A percentile compares a stretch with the other conserved stretches of the same genome.
Evolutionary conservation across 1,284 basidiomycete genomes (phyloP).

Genomic region (Irpex sp.): DNA sequence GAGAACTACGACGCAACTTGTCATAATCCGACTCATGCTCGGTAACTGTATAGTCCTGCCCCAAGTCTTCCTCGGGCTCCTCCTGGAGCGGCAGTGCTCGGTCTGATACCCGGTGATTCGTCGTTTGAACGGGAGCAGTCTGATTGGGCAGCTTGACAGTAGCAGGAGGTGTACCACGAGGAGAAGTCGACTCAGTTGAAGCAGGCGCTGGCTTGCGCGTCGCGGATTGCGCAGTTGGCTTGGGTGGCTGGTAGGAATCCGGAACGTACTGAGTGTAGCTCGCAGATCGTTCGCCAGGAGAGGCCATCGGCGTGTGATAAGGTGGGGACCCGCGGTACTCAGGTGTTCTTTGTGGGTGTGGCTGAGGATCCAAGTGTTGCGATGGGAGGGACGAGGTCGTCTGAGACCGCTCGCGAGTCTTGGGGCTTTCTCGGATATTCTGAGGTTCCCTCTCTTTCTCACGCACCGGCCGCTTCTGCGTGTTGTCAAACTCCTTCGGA

Average conservation of each 20-base stretch:
- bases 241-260: slow-evolving; percentile 38
- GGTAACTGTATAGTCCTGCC: slow-evolving; percentile 19
- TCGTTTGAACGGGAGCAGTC: slow-evolving; percentile 53
- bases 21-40: slow-evolving; percentile 30
- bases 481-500: slow-evolving; percentile 46
- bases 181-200: slow-evolving; percentile 19
- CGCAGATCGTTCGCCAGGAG: slow-evolving; percentile 50
- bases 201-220: slow-evolving; percentile 22
- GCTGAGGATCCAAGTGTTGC: slow-evolving; percentile 35
- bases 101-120: slow-evolving; percentile 61
- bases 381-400: slow-evolving; percentile 32
- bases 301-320: slow-evolving; percentile 47
- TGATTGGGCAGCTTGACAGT: slow-evolving; percentile 42
- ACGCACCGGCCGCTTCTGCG: slow-evolving; percentile 27
- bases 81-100: slow-evolving; percentile 75
- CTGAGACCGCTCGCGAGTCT: slow-evolving; percentile 43
- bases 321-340: slow-evolving; percentile 52
- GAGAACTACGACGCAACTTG: slow-evolving; percentile 38
- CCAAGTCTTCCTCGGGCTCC: slow-evolving; percentile 64
- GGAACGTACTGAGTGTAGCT: slow-evolving; percentile 47
- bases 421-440: slow-evolving; percentile 46
- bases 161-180: slow-evolving; percentile 42
- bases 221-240: slow-evolving; percentile 27
- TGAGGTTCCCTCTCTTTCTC: slow-evolving; percentile 40
- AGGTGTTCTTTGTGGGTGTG: slow-evolving; percentile 35